Base-by-base conservation (phyloP, 2,329 filamentous ascomycete genomes). In the Pseudonectria buxi region DNA sequence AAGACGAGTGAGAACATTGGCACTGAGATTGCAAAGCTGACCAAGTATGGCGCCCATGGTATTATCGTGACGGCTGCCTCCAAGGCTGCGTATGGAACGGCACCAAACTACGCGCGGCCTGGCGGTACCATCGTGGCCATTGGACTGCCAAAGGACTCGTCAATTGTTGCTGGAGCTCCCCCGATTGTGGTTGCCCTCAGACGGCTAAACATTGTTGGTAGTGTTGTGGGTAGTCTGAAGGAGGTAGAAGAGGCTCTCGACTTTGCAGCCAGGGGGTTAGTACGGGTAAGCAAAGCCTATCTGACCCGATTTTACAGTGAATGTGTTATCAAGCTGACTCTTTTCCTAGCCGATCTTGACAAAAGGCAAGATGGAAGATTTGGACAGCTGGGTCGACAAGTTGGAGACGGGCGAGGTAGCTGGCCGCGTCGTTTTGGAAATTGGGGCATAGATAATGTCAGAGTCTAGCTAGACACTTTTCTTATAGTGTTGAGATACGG, bases 21-120 rank as follows among this genome's bases (percentile, higher is more conserved):
- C 41, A 74, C 75, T 49, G 85, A 90, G 48, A 86, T 95, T 2
- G 36, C 35, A 36, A 84, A 86, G 65, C 76, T 77, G 22, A 71
- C 78, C 42, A 84, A 82, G 11, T 70, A 85, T n/a, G 89, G 88
- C 28, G 87, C 88, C 2, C 85, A 94, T 49, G 88, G 86, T 10
- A 87, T 92, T 32, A 71, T 95, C 43, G 71, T 94, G 13, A 77
- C 94, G 26, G 88, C 89, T 32, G 86, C 86, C 29, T 77, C 72
- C 46, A 86, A 94, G 71, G 85, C 81, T 65, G 88, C 88, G n/a
- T 95, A 95, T 74, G 86, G 94, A 65, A 86, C 94, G 65, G 89
- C 88, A 7, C 78, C 84, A 24, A 79, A 74, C 58, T 94, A 94
- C 59, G 80, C 94, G 34, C 81, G 88, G 31, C 76, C 86, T 26